Conservation (phyloP, 2,329 filamentous ascomycete species). For the Colletotrichum sp. region DNA sequence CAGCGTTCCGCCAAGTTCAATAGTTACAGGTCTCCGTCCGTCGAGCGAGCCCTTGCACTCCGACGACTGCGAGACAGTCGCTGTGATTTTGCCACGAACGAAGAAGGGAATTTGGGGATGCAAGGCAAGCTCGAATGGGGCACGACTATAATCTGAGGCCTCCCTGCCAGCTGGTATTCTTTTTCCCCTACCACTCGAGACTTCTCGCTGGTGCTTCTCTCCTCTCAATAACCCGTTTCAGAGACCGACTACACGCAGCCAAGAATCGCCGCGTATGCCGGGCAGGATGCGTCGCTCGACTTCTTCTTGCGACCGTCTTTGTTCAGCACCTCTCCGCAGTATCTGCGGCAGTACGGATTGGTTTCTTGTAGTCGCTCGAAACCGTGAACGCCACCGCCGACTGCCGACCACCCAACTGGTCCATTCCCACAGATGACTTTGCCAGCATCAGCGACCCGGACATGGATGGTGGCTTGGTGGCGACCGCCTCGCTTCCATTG, state of each 20-base stretch:
- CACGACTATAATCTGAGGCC: neutral
- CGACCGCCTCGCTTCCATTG: too few relatives aligned
- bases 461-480: neutral
- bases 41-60: neutral
- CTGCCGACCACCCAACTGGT: neutral
- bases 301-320: neutral
- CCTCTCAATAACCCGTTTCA: neutral
- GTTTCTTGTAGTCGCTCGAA: neutral
- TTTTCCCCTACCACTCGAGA: neutral
- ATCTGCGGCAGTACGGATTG: neutral
- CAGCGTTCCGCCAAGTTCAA: neutral
- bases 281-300: neutral
- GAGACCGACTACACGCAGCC: neutral
- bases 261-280: neutral
- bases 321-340: neutral
- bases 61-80: neutral
- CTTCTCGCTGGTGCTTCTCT: neutral
- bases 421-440: neutral
- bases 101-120: neutral
- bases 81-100: neutral
- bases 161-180: neutral
- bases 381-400: neutral
- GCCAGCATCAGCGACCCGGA: neutral
- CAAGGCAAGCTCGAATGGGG: neutral
- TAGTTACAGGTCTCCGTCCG: neutral